Conservation (phyloP, 306 rosid species). For the Corylus avellana region DNA sequence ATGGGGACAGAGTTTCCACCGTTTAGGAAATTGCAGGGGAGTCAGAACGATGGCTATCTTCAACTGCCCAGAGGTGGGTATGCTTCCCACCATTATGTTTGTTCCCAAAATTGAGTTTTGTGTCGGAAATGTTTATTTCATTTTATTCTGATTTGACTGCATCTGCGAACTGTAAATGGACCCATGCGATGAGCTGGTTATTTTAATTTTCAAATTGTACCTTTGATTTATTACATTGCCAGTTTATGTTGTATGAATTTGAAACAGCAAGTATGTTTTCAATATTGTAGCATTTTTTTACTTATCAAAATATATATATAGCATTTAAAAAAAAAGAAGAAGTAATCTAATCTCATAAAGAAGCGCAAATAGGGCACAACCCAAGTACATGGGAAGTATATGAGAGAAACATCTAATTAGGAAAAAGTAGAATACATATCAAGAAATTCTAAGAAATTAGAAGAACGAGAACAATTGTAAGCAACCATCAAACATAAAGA, state of each 20-base stretch:
- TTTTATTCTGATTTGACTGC: neutral
- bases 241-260: neutral
- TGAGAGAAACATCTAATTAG: no score
- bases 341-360: no score
- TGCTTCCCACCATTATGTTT: conserved; percentile 14
- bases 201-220: neutral
- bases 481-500: no score
- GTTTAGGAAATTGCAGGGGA: conserved; percentile 47
- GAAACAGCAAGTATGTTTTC: neutral
- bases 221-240: neutral
- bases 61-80: conserved; percentile 66
- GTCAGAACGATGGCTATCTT: conserved; percentile 45
- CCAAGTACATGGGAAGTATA: no score
- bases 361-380: no score
- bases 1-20: conserved; percentile 58
- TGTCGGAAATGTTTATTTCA: neutral
- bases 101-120: neutral
- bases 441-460: no score
- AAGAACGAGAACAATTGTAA: no score
- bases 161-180: neutral
- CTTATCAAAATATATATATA: no score
- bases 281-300: no score
- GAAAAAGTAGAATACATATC: no score
- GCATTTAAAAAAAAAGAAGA: no score
- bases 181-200: neutral